These are phyloP conservation scores for Phylloporus arenicola DNA, from an alignment of 768 basidiomycete species.

Conservation along the genomic window DNA sequence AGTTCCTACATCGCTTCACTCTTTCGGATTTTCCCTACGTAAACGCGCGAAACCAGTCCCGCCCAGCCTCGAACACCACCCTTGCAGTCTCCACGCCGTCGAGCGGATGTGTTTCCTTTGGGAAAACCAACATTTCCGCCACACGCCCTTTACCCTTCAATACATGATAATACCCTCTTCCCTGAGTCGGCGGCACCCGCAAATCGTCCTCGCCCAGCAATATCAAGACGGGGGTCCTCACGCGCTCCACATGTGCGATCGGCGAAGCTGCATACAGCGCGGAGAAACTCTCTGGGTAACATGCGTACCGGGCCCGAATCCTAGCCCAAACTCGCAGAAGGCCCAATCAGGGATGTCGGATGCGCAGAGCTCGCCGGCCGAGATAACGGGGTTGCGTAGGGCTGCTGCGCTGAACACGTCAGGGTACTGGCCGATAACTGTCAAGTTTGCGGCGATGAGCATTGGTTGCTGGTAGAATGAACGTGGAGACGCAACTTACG, in stretches of 20 bases:
- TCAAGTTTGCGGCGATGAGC: neutral
- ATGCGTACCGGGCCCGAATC: constrained; percentile 31
- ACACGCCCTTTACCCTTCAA: constrained; percentile 42
- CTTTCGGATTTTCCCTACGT: neutral
- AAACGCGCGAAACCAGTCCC: constrained; percentile 44
- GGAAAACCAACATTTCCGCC: constrained; percentile 58
- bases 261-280: constrained; percentile 50
- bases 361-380: constrained; percentile 47
- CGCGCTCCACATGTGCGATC: constrained; percentile 45
- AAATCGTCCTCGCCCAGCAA: constrained; percentile 57
- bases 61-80: constrained; percentile 46
- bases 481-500: constrained; percentile 33
- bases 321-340: constrained; percentile 37
- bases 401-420: constrained; percentile 57
- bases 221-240: constrained; percentile 51
- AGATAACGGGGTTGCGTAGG: constrained; percentile 67
- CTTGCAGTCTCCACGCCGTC: constrained; percentile 60
- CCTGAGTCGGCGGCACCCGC: constrained; percentile 59
- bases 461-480: neutral
- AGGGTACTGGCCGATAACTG: constrained; percentile 62
- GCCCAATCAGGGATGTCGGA: constrained; percentile 72
- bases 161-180: constrained; percentile 59
- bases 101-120: constrained; percentile 56
- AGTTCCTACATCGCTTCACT: neutral
- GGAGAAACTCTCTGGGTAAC: constrained; percentile 42